Evolutionary conservation across 2,329 filamentous ascomycete species (phyloP).

Genomic region (Escovopsis sp.): DNA sequence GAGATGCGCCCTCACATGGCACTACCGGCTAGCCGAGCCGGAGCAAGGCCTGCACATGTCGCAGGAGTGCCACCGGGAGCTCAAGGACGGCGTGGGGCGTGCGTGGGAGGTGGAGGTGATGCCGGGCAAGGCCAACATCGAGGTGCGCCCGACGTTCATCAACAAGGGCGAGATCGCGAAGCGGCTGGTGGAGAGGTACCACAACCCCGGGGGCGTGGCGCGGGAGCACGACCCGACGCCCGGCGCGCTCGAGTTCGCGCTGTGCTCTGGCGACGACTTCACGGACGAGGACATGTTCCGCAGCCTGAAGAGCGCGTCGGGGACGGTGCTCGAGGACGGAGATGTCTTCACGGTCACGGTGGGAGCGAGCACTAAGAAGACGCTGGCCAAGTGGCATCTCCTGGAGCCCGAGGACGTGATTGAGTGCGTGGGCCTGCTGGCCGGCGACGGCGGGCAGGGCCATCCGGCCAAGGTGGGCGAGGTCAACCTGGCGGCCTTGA

Average conservation of each 20-base stretch:
- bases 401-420: slow-evolving; percentile 82
- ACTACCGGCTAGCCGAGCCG: slow-evolving; percentile 83
- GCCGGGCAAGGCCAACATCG: slow-evolving; percentile 90
- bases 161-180: slow-evolving; percentile 96
- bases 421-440: slow-evolving; percentile 43
- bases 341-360: slow-evolving; percentile 85
- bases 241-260: slow-evolving; percentile 62
- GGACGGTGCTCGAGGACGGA: slow-evolving; percentile 36
- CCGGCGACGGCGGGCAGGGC: slow-evolving; percentile 27
- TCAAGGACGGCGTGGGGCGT: slow-evolving; percentile 60
- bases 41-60: slow-evolving; percentile 71
- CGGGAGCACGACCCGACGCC: slow-evolving; percentile 25
- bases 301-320: slow-evolving; percentile 47
- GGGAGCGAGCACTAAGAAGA: slow-evolving; percentile 82
- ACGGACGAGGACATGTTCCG: slow-evolving; percentile 98
- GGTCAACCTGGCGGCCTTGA: slow-evolving; percentile 40
- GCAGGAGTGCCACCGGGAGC: slow-evolving; percentile 63
- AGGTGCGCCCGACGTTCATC: slow-evolving; percentile 91
- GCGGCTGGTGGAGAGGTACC: slow-evolving; percentile 63
- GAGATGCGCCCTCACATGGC: slow-evolving; percentile 89
- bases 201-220: slow-evolving; percentile 29
- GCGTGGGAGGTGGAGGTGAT: slow-evolving; percentile 91
- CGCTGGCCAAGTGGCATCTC: slow-evolving; percentile 77
- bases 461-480: slow-evolving; percentile 27
- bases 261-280: slow-evolving; percentile 89